Percentiles rank a stretch among this genome's conserved stretches.
phyloP scores from a whole-genome alignment of 129 eudicot species.

The Chrysanthemum lavandulifolium region DNA sequence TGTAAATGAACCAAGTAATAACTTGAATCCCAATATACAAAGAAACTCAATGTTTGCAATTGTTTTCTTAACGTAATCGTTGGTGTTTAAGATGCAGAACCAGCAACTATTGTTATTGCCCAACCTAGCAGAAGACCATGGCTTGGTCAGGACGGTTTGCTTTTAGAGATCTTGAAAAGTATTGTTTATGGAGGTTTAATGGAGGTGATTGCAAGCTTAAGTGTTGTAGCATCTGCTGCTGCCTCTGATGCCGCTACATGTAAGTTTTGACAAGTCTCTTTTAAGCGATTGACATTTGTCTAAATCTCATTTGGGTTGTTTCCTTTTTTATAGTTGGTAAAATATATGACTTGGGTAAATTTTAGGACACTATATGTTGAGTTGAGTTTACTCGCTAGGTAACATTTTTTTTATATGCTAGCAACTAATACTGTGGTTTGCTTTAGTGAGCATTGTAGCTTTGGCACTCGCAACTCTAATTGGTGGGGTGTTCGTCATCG shows the following conservation, averaged over 20 bases:
- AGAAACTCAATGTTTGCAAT: not conserved
- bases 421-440: not conserved
- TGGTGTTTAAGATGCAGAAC: conserved; percentile 15
- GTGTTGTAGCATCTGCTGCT: conserved; percentile 58
- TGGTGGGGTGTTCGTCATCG: conserved; percentile 49
- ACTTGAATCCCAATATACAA: not conserved
- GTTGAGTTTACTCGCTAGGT: no score
- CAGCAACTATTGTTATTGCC: no score
- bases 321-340: no score
- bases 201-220: conserved; percentile 50
- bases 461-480: conserved; percentile 55
- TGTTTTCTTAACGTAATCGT: not conserved
- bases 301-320: no score
- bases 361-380: no score
- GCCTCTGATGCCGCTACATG: conserved; percentile 47
- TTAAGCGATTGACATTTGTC: no score
- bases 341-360: no score
- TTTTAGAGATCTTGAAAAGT: conserved; percentile 50
- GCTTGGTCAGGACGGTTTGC: conserved; percentile 27
- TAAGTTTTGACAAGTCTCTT: conserved; percentile 13
- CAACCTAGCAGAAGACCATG: conserved; percentile 10
- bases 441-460: conserved; percentile 47
- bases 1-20: conserved; percentile 17
- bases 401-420: conserved; percentile 7
- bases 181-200: conserved; percentile 53